Conservation (phyloP, 1,284 basidiomycete species). For the Puccinia triticina region DNA sequence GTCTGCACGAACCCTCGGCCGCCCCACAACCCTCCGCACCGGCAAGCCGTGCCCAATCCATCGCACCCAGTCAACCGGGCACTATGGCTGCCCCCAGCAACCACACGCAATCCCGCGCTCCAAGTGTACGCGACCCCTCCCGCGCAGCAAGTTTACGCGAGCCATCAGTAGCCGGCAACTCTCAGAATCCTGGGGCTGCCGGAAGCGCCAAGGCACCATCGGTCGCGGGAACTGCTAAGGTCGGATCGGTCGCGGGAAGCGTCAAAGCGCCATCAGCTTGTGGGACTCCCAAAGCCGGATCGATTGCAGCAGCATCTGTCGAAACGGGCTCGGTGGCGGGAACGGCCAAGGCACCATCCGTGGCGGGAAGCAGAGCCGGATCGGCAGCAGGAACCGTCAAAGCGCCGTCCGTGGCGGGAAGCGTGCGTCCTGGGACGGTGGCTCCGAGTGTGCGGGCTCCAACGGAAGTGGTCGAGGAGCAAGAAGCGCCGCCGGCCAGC, state of each 20-base stretch:
- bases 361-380: not conserved
- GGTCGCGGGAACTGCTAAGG: not conserved
- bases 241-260: not conserved
- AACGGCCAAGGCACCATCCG: not conserved
- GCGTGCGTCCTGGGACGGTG: not conserved
- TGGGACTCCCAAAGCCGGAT: not conserved
- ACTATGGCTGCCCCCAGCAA: not conserved
- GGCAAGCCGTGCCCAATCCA: not conserved
- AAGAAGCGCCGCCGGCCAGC: not conserved
- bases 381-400: not conserved
- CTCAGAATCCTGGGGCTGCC: not conserved
- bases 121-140: not conserved
- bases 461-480: not conserved
- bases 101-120: not conserved
- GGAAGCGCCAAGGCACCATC: conserved; percentile 23
- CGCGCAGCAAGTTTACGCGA: conserved; percentile 14
- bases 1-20: not conserved
- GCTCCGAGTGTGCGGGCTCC: not conserved
- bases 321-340: not conserved
- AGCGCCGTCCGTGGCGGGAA: not conserved
- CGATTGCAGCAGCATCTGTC: not conserved
- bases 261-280: not conserved
- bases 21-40: not conserved
- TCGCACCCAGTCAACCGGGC: not conserved
- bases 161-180: not conserved